Conservation (phyloP, 306 rosid species). For the Quercus glauca region DNA sequence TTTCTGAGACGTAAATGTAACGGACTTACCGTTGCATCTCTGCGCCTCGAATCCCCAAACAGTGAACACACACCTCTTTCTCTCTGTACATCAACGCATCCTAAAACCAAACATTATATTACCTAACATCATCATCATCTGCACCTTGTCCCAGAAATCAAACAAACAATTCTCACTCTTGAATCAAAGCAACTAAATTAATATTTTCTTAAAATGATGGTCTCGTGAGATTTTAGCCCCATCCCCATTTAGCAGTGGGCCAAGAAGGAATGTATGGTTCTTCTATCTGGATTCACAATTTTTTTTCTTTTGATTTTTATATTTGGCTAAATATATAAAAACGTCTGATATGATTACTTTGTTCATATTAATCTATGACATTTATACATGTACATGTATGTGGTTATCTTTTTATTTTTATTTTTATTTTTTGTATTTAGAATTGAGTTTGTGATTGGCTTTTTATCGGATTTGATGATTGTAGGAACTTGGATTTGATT, state of each 20-base stretch:
- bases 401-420: not conserved
- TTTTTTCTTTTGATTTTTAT: not conserved
- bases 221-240: constrained; percentile 21
- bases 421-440: not conserved
- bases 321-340: not conserved
- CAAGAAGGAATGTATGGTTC: constrained; percentile 30
- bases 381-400: not conserved
- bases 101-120: not conserved
- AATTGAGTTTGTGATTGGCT: not conserved
- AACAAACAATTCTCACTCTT: not conserved
- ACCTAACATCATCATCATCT: not conserved
- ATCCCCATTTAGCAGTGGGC: constrained; percentile 36
- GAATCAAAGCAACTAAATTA: not conserved
- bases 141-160: not conserved
- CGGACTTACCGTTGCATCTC: constrained; percentile 39
- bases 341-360: too few relatives aligned
- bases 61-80: not conserved
- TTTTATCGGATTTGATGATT: not conserved
- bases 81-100: not conserved
- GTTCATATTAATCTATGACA: too few relatives aligned
- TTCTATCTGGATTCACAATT: not conserved
- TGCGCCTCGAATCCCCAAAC: constrained; percentile 17
- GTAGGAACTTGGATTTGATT: constrained; percentile 13
- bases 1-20: constrained; percentile 29
- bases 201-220: constrained; percentile 4